Evolutionary conservation across 495 filamentous ascomycete species (phyloP).

Genomic region (Parathielavia hyrcaniae): DNA sequence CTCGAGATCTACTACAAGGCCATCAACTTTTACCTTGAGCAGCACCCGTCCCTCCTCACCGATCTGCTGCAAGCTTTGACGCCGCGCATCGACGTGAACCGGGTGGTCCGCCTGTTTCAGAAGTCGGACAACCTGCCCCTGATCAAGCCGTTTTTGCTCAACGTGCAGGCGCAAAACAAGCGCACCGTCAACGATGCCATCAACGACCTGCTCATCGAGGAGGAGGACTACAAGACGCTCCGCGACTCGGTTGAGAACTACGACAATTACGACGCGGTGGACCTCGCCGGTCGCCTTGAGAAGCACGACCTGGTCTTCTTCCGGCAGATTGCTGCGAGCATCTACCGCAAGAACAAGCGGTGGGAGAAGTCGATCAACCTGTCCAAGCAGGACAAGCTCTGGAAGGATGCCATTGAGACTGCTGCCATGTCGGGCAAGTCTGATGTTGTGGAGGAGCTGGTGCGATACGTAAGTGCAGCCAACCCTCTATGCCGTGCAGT

Average conservation of each 20-base stretch:
- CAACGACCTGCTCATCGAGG: conserved; percentile 96
- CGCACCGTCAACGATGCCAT: conserved; percentile 95
- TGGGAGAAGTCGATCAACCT: conserved; percentile 99
- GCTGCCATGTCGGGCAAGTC: conserved; percentile 87
- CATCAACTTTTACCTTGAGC: conserved; percentile 95
- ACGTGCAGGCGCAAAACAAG: conserved; percentile 97
- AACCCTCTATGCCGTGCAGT: background rate
- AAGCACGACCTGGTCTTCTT: conserved; percentile 98
- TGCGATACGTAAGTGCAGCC: conserved; percentile 78
- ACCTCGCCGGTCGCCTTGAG: conserved; percentile 90
- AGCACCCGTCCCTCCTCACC: conserved; percentile 90
- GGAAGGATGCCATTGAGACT: conserved; percentile 99
- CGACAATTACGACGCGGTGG: conserved; percentile 96
- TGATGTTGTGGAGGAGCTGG: conserved; percentile 89
- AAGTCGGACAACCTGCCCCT: conserved; percentile 96
- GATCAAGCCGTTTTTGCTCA: conserved; percentile 98
- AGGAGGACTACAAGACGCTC: conserved; percentile 98
- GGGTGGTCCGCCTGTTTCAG: conserved; percentile 96
- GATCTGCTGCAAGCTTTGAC: conserved; percentile 91
- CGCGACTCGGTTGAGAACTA: conserved; percentile 97
- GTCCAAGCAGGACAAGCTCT: conserved; percentile 98
- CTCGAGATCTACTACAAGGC: conserved; percentile 98
- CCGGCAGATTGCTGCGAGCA: conserved; percentile 94
- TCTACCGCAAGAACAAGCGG: conserved; percentile 99
- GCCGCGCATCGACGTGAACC: conserved; percentile 91